Evolutionary conservation across 805 yeast species (phyloP), one percentile per base, ranked within the genome.

Genomic region (Candida adriatica): DNA sequence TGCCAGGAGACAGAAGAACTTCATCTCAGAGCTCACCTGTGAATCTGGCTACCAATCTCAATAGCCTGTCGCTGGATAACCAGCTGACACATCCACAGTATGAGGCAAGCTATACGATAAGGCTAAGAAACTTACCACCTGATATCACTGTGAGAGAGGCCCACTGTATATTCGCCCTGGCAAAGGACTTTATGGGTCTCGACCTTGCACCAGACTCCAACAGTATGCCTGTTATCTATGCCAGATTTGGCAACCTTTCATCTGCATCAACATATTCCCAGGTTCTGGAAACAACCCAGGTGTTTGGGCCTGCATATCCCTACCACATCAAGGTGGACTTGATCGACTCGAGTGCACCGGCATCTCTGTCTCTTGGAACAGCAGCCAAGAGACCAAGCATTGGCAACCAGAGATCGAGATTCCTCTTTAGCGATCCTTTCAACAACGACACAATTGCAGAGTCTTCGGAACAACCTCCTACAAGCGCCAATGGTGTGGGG

Each of bases 101-200:
- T 4, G 35, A 30, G 18, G 29, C 32, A 15, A 15, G 33, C 4
- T 55, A 47, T 29, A 48, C 55, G 9, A 43, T 75, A 27, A 64
- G 60, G 38, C 49, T 81, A 30, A 61, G 62, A 43, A 79, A 78
- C 47, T 49, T 79, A 9, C 92, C 94, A 7, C 43, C 56, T 4
- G 86, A 82, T 55, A 60, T 81, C 18, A 55, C 82, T 3, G 42
- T 66, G 21, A 68, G 92, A 52, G 94, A 82, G 53, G 77, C 83
- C 3, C 63, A 70, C 29, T 62, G 79, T 11, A 66, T 82, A 6
- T 82, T 82, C 51, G 70, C 90, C 6, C 58, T 82, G 33, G 82
- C 84, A n/a, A 58, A 64, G 39, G 85, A 79, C 43, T 79, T 78
- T 28, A 41, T 67, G 21, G 64, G 58, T 35, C 58, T 75, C 24